Percentiles rank a stretch among this genome's conserved stretches.
Conservation (phyloP, 2,329 filamentous ascomycete species). For the Dissoconium aciculare region DNA sequence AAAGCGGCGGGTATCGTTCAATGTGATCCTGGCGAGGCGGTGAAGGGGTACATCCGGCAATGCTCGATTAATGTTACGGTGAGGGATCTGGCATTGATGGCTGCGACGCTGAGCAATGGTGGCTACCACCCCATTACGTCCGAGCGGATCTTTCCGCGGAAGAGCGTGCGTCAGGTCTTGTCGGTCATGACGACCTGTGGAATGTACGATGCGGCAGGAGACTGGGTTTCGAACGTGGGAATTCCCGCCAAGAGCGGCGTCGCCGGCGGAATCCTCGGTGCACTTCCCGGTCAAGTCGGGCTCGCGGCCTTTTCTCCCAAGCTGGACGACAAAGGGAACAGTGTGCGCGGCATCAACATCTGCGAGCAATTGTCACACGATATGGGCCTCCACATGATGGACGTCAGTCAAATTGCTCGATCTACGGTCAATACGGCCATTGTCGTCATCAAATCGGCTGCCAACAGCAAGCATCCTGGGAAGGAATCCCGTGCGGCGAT, state of each 20-base stretch:
- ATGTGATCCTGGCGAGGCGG: conserved; percentile 24
- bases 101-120: conserved; percentile 26
- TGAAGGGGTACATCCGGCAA: conserved; percentile 28
- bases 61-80: conserved; percentile 31
- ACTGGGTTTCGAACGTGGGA: conserved; percentile 28
- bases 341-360: conserved; percentile 13
- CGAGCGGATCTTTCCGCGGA: conserved; percentile 24
- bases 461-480: conserved; percentile 5
- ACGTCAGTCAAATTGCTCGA: conserved; percentile 13
- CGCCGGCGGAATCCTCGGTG: conserved; percentile 13
- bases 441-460: conserved; percentile 7
- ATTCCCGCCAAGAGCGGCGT: conserved; percentile 28
- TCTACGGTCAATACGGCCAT: conserved; percentile 12
- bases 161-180: conserved; percentile 27
- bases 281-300: conserved; percentile 14
- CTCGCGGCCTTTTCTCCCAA: conserved; percentile 14
- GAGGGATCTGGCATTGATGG: conserved; percentile 29
- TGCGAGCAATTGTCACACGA: conserved; percentile 14
- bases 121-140: conserved; percentile 25
- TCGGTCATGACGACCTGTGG: conserved; percentile 31
- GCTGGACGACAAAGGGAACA: conserved; percentile 13
- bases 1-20: conserved; percentile 28
- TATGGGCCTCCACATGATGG: conserved; percentile 16
- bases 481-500: conserved; percentile 8
- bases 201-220: conserved; percentile 30